Evolutionary conservation across 1,284 basidiomycete genomes (phyloP), one percentile per base, ranked within the genome.

Genomic region (Puccinia sorghi): DNA sequence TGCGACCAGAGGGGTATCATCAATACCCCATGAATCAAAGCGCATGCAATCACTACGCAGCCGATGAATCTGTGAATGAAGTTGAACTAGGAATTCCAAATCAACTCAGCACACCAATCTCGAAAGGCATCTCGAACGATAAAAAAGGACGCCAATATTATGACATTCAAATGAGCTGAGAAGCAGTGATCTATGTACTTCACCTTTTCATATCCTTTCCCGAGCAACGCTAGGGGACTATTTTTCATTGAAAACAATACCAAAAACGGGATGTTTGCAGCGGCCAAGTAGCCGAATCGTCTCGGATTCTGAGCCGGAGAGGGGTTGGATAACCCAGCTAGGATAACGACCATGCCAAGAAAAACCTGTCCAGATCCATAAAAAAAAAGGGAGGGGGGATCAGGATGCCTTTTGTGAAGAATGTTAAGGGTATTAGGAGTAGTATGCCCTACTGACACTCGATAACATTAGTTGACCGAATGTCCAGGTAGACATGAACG

Each of bases 151-250:
- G 32, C 32, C 32, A 32, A 32, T 1, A 32, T 32, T 1, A 32
- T 1, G 54, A 7, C 9, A n/a, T 12, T 73, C 6, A 61, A 48
- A 63, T 57, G 17, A 48, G 32, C 3, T 32, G 22, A 15, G 7
- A 50, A 32, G 22, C 22, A 13, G 17, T 1, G n/a, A 41, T 37
- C n/a, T 7, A n/a, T n/a, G n/a, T n/a, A 39, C 20, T 41, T 39
- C 50, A 79, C 76, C 69, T 79, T 79, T 70, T 79, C 76, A 59
- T 79, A 79, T 50, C 76, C 67, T 64, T 61, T 79, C 11, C 76
- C 76, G 20, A 71, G 43, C n/a, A 79, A 32, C 37, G 57, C 25
- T 52, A 79, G 46, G 13, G 76, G 76, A 46, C 32, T 54, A 52
- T 79, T 79, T 72, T 79, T 79, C 76, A 72, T 79, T 15, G 76